A percentile compares a stretch with the other conserved stretches of the same genome.
These are phyloP conservation scores for Candolleomyces aberdarensis DNA, from an alignment of 768 basidiomycete genomes.

Conservation along the genomic window DNA sequence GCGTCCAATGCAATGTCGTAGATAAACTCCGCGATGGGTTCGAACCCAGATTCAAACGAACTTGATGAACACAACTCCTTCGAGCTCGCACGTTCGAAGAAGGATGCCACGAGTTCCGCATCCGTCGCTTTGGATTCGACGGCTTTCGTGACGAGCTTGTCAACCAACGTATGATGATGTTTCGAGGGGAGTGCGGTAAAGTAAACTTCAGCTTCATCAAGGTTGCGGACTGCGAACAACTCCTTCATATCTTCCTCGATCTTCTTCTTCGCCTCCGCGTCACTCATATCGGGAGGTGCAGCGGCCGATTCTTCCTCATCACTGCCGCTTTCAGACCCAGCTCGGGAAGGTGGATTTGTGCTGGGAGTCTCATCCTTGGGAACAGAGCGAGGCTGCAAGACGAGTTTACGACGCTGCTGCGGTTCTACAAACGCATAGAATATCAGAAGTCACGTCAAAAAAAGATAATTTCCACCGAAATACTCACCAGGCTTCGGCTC, in stretches of 20 bases:
- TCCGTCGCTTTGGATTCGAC: slow-evolving; percentile 83
- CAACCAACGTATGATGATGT: slow-evolving; percentile 64
- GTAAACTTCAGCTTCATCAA: slow-evolving; percentile 87
- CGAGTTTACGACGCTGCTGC: slow-evolving; percentile 64
- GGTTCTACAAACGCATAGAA: slow-evolving; percentile 28
- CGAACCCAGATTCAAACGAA: slow-evolving; percentile 74
- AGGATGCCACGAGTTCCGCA: slow-evolving; percentile 70
- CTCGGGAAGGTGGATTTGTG: slow-evolving; percentile 42
- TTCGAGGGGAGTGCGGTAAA: slow-evolving; percentile 69
- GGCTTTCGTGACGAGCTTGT: slow-evolving; percentile 69
- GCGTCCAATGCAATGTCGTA: slow-evolving; percentile 91
- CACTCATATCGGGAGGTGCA: slow-evolving; percentile 50
- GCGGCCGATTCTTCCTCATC: slow-evolving; percentile 46
- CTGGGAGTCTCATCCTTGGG: slow-evolving; percentile 44
- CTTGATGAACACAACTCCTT: slow-evolving; percentile 58
- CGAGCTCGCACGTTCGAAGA: slow-evolving; percentile 62
- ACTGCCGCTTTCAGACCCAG: slow-evolving; percentile 47
- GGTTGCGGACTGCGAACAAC: slow-evolving; percentile 78
- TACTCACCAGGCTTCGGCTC: slow-evolving; percentile 47
- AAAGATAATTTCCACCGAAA: neutral
- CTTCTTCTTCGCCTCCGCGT: slow-evolving; percentile 67
- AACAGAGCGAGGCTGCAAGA: slow-evolving; percentile 76
- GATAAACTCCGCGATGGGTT: slow-evolving; percentile 65
- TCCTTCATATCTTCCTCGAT: slow-evolving; percentile 83
- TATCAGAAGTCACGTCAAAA: neutral